Evolutionary conservation across 1,284 basidiomycete species (phyloP).

Genomic region (Dichomitus squalens): DNA sequence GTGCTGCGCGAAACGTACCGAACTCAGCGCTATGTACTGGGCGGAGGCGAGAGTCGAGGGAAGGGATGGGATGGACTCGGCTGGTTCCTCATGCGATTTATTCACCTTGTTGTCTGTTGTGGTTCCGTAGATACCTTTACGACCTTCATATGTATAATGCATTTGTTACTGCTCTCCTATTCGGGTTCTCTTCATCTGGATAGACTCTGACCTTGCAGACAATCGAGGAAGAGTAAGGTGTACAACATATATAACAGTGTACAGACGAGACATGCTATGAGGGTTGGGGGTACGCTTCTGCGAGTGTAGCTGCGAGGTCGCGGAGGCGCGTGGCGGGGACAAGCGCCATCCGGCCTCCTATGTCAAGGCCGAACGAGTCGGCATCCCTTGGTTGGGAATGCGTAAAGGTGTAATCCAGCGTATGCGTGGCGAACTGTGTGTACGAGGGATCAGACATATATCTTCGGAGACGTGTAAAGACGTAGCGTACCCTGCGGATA

Average conservation of each 20-base stretch:
- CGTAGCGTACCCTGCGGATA: constrained; percentile 60
- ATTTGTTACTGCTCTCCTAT: constrained; percentile 16
- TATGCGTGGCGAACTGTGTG: constrained; percentile 60
- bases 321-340: constrained; percentile 50
- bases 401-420: constrained; percentile 69
- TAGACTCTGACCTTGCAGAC: not conserved
- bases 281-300: constrained; percentile 32
- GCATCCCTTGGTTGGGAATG: constrained; percentile 63
- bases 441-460: not conserved
- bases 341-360: constrained; percentile 77
- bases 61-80: constrained; percentile 9
- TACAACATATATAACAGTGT: not conserved
- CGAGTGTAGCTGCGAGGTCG: constrained; percentile 39
- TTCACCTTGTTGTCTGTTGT: constrained; percentile 21
- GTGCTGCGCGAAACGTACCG: not conserved
- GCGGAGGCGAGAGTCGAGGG: not conserved
- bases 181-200: not conserved
- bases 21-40: not conserved
- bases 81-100: constrained; percentile 8
- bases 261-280: constrained; percentile 14
- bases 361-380: constrained; percentile 82
- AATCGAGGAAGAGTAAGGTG: no score
- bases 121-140: constrained; percentile 24
- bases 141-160: constrained; percentile 24
- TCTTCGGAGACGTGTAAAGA: not conserved